A percentile compares a stretch with the other conserved stretches of the same genome.
Evolutionary conservation across 345 rosid genomes (phyloP).

Genomic region (Turritis glabra): DNA sequence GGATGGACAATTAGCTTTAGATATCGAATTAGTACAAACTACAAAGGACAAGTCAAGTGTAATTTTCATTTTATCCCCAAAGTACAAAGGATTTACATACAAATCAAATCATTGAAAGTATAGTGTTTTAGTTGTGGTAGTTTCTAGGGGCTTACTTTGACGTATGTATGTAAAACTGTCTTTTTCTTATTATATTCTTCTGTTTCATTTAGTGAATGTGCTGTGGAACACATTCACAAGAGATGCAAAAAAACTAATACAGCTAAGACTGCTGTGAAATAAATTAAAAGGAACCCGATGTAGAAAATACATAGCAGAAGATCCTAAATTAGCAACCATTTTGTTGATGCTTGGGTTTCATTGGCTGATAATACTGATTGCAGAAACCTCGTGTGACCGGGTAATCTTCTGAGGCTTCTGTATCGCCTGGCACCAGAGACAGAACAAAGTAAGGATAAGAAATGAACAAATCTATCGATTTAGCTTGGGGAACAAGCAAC

Average conservation of each 20-base stretch:
- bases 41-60: no score
- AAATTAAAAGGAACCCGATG: background rate
- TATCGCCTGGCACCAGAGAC: slow-evolving; percentile 39
- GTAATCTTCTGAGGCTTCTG: slow-evolving; percentile 30
- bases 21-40: no score
- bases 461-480: background rate
- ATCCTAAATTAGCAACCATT: background rate
- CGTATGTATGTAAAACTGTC: no score
- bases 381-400: slow-evolving; percentile 12
- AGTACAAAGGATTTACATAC: no score
- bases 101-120: no score
- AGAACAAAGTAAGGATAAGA: background rate
- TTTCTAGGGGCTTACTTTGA: no score
- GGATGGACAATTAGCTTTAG: no score
- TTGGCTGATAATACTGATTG: slow-evolving; percentile 28
- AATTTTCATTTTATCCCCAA: no score
- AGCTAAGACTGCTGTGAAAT: background rate
- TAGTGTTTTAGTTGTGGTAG: no score
- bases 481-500: background rate
- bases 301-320: background rate
- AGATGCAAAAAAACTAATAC: background rate
- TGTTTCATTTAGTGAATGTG: no score
- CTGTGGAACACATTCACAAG: no score
- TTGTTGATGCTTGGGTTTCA: slow-evolving; percentile 5
- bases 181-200: no score